Percentiles rank a stretch among this genome's conserved stretches.
Evolutionary conservation across 1,139 yeast genomes (phyloP).

Genomic region (Debaryomycetaceae sp.): DNA sequence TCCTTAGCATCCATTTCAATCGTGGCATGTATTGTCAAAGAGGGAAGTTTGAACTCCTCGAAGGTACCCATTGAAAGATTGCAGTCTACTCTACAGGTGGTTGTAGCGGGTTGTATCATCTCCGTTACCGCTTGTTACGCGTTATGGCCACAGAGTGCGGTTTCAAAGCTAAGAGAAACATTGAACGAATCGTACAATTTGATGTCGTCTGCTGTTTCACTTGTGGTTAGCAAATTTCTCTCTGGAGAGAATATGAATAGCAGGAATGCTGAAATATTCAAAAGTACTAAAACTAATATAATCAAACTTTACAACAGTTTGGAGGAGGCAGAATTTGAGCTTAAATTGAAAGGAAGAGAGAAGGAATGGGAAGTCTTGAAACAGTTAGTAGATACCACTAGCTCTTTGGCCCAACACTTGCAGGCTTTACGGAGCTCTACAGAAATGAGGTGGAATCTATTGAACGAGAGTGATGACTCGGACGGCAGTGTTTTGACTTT

Average conservation of each 20-base stretch:
- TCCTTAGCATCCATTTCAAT: conserved; percentile 71
- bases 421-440: conserved; percentile 69
- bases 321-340: conserved; percentile 65
- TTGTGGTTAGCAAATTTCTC: conserved; percentile 53
- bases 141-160: conserved; percentile 65
- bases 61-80: conserved; percentile 57
- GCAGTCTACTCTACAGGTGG: conserved; percentile 55
- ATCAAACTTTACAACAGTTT: conserved; percentile 38
- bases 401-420: conserved; percentile 52
- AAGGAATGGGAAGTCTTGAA: conserved; percentile 45
- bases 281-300: conserved; percentile 38
- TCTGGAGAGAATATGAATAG: conserved; percentile 44
- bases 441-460: conserved; percentile 59
- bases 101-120: conserved; percentile 57
- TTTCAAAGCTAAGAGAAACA: conserved; percentile 37
- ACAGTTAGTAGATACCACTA: conserved; percentile 49
- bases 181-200: conserved; percentile 53
- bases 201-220: conserved; percentile 50
- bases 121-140: conserved; percentile 57
- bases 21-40: conserved; percentile 72
- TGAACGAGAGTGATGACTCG: conserved; percentile 17
- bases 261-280: conserved; percentile 34
- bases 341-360: conserved; percentile 52
- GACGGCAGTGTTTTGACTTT: conserved; percentile 7
- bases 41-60: conserved; percentile 65